Evolutionary conservation across 495 filamentous ascomycete species (phyloP).

Genomic region (Lasiosphaeria hispida): DNA sequence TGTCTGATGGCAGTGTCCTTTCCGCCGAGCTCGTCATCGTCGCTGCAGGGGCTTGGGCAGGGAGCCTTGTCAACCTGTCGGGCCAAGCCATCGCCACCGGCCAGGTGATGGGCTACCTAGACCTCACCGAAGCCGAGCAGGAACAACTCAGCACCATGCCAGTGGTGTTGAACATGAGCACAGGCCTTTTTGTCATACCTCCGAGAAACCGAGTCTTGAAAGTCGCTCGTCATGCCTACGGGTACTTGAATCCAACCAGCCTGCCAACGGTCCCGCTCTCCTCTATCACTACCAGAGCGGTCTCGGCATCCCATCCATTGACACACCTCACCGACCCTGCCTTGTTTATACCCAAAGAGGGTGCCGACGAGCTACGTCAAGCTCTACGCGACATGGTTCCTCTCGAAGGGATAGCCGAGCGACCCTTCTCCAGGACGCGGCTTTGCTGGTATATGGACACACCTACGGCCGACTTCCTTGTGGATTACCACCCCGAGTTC

Average conservation of each 20-base stretch:
- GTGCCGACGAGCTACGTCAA: constrained; percentile 56
- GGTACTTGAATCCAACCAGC: constrained; percentile 70
- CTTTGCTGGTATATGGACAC: constrained; percentile 93
- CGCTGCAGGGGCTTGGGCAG: constrained; percentile 84
- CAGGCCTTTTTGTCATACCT: constrained; percentile 81
- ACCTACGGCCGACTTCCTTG: constrained; percentile 73
- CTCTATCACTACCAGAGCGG: constrained; percentile 16
- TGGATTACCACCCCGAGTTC: constrained; percentile 70
- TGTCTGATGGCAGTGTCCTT: constrained; percentile 53
- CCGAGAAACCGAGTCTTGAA: constrained; percentile 70
- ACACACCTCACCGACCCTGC: constrained; percentile 44
- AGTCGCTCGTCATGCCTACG: constrained; percentile 76
- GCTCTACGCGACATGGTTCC: constrained; percentile 64
- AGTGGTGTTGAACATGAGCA: constrained; percentile 73
- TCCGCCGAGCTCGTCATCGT: constrained; percentile 72
- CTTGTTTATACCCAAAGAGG: constrained; percentile 56
- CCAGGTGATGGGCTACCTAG: constrained; percentile 75
- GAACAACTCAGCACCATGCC: constrained; percentile 61
- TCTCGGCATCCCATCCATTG: constrained; percentile 42
- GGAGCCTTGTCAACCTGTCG: constrained; percentile 70
- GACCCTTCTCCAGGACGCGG: constrained; percentile 66
- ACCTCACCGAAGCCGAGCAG: constrained; percentile 67
- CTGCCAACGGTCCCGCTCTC: constrained; percentile 44
- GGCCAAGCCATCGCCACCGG: constrained; percentile 74
- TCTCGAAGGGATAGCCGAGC: constrained; percentile 47